phyloP scores from a whole-genome alignment of 1,139 yeast genomes.

The Komagataea norvegica region DNA sequence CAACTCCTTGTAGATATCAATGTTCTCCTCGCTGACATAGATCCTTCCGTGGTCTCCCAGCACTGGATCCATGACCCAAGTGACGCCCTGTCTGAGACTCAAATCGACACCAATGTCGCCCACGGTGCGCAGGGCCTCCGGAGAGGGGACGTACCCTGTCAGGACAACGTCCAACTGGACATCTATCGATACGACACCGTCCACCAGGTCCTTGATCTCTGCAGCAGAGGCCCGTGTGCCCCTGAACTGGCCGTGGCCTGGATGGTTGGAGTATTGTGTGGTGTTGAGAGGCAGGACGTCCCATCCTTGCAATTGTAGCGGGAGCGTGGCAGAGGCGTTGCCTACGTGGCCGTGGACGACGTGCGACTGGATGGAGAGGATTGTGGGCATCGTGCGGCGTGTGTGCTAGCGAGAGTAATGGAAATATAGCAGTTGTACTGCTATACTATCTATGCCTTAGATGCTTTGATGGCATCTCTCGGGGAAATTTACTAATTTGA shows the following conservation, averaged over 20 bases:
- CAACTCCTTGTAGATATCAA: slow-evolving; percentile 59
- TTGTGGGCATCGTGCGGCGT: slow-evolving; percentile 5
- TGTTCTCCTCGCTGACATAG: slow-evolving; percentile 69
- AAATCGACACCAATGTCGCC: slow-evolving; percentile 26
- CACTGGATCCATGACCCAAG: slow-evolving; percentile 84
- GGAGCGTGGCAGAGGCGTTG: slow-evolving; percentile 57
- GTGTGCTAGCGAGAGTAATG: too few species aligned
- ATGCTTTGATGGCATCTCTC: too few species aligned
- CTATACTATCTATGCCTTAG: too few species aligned
- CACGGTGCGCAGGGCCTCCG: slow-evolving; percentile 36
- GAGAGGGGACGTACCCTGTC: slow-evolving; percentile 57
- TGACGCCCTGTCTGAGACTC: neutral
- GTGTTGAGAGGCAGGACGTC: slow-evolving; percentile 62
- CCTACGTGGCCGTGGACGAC: slow-evolving; percentile 69
- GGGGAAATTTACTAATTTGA: too few species aligned
- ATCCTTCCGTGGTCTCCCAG: slow-evolving; percentile 87
- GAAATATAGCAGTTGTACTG: too few species aligned
- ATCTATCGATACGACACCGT: slow-evolving; percentile 32
- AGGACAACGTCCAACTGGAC: slow-evolving; percentile 42
- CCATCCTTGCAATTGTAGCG: slow-evolving; percentile 60
- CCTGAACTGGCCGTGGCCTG: slow-evolving; percentile 52
- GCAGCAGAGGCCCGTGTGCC: slow-evolving; percentile 32
- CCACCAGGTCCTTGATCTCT: slow-evolving; percentile 28
- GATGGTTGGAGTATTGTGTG: slow-evolving; percentile 62
- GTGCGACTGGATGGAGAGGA: slow-evolving; percentile 51